These are phyloP conservation scores for Trichodelitschia bisporula DNA, from an alignment of 495 filamentous ascomycete species.

Conservation along the genomic window DNA sequence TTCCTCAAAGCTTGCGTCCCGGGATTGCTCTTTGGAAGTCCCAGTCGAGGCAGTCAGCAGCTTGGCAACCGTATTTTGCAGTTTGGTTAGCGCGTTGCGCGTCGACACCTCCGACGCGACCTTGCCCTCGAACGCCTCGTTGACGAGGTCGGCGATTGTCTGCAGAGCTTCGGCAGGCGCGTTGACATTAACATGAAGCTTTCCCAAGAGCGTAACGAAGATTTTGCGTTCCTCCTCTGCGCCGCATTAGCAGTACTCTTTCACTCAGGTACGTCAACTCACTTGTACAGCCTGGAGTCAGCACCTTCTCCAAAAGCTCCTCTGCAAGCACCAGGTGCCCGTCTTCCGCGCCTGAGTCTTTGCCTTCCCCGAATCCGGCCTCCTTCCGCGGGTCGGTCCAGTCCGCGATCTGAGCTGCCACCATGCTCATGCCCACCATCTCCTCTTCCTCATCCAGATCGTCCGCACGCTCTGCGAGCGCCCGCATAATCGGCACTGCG, in stretches of 20 bases:
- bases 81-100: background rate
- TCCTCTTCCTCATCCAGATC: conserved; percentile 38
- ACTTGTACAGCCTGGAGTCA: conserved; percentile 27
- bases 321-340: conserved; percentile 42
- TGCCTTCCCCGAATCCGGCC: conserved; percentile 35
- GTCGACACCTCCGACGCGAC: background rate
- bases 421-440: conserved; percentile 50
- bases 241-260: conserved; percentile 13
- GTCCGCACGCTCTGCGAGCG: conserved; percentile 26
- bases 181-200: conserved; percentile 42
- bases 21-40: too few relatives aligned
- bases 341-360: conserved; percentile 31
- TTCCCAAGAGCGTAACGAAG: conserved; percentile 50
- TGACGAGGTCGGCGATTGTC: background rate
- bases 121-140: background rate
- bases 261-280: conserved; percentile 18
- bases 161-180: background rate
- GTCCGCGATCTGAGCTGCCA: conserved; percentile 63
- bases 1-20: too few relatives aligned
- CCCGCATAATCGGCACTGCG: conserved; percentile 41
- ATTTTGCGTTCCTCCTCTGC: conserved; percentile 61
- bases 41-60: too few relatives aligned
- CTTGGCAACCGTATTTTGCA: background rate
- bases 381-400: conserved; percentile 91
- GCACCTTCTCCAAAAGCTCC: conserved; percentile 32